These are phyloP conservation scores for Phaseolus lunatus DNA, from an alignment of 306 rosid genomes.

Conservation along the genomic window DNA sequence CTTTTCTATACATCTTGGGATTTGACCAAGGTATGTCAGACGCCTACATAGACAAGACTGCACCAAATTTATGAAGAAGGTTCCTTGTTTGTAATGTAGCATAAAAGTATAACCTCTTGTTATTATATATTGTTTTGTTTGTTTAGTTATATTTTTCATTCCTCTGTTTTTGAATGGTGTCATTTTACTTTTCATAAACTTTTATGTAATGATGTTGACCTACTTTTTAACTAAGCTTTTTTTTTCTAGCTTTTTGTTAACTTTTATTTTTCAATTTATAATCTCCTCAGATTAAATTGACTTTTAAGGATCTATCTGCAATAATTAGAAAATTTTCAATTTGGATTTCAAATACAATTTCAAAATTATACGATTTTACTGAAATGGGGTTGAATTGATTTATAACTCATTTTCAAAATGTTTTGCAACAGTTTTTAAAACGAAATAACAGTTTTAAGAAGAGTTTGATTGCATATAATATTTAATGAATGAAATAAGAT, in stretches of 20 bases:
- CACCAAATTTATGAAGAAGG: not conserved
- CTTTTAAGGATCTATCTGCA: not conserved
- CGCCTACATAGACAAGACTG: slow-evolving; percentile 7
- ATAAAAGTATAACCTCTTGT: not conserved
- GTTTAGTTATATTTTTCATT: not conserved
- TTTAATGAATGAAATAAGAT: too few species aligned
- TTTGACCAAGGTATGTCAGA: not conserved
- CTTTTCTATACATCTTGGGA: not conserved
- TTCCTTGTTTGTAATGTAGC: not conserved
- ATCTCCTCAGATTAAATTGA: not conserved
- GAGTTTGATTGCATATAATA: too few species aligned
- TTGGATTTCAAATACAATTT: not conserved
- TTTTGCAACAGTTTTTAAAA: too few species aligned
- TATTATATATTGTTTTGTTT: not conserved
- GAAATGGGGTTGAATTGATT: too few species aligned
- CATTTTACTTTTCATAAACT: not conserved
- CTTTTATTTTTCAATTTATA: not conserved
- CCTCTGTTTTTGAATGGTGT: not conserved
- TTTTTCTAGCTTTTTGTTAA: too few species aligned
- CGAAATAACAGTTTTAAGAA: too few species aligned
- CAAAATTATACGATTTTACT: not conserved
- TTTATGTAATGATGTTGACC: not conserved
- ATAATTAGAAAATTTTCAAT: not conserved
- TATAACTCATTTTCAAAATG: too few species aligned
- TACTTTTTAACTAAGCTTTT: not conserved